Percentiles rank a stretch among this genome's conserved stretches.
Evolutionary conservation across 208 protist genomes (phyloP).

Genomic region (Endotrypanum monterogeii): DNA sequence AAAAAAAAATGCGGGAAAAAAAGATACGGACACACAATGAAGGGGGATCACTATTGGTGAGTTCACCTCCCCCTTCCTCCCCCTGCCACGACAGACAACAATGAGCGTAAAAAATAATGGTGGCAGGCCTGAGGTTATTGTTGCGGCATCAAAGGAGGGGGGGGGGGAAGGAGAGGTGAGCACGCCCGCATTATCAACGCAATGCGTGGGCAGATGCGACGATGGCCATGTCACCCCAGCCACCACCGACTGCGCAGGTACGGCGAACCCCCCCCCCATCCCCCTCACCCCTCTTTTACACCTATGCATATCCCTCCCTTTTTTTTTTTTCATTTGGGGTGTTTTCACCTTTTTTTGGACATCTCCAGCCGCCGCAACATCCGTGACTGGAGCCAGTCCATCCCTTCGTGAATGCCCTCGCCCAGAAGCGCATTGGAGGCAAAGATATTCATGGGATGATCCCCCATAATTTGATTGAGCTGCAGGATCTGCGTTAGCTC

Average conservation of each 20-base stretch:
- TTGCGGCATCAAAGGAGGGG: neutral
- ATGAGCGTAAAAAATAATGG: neutral
- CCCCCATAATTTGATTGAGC: conserved; percentile 59
- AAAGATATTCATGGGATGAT: conserved; percentile 88
- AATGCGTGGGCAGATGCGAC: too few relatives aligned
- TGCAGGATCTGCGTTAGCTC: conserved; percentile 86
- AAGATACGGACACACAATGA: too few relatives aligned
- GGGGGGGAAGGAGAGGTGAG: neutral
- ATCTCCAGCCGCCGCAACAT: conserved; percentile 45
- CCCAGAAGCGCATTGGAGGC: conserved; percentile 75
- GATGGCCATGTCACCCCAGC: neutral
- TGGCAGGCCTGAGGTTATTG: too few relatives aligned
- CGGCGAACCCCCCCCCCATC: neutral
- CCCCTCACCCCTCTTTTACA: neutral
- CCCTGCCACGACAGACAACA: neutral
- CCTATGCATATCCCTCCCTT: too few relatives aligned
- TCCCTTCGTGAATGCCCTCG: conserved; percentile 65
- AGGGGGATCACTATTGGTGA: too few relatives aligned
- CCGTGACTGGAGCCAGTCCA: conserved; percentile 66
- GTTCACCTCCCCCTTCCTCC: neutral
- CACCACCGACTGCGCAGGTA: neutral
- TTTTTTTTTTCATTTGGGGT: neutral
- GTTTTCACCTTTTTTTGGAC: conserved; percentile 37
- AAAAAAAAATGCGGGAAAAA: too few relatives aligned
- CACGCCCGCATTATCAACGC: neutral